These are phyloP conservation scores for Ganoderma sinense DNA, from an alignment of 1,284 basidiomycete genomes.

Conservation along the genomic window DNA sequence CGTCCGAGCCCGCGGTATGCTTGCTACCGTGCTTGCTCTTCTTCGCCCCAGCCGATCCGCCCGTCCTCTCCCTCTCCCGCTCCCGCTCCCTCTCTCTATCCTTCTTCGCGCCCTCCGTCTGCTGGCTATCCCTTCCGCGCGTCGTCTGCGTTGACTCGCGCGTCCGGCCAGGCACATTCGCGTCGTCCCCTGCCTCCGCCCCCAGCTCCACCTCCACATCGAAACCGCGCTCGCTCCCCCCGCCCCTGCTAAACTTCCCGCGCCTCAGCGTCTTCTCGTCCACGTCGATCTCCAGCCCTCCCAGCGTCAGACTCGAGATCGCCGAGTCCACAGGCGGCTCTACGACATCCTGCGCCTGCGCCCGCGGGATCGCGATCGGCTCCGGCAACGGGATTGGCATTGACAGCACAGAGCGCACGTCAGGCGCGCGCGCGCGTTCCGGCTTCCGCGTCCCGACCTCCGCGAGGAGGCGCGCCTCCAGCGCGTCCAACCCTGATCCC, in stretches of 20 bases:
- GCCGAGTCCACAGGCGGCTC: constrained; percentile 71
- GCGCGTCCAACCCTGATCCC: constrained; percentile 63
- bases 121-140: constrained; percentile 27
- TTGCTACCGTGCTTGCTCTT: constrained; percentile 32
- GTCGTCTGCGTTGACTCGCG: constrained; percentile 22
- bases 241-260: constrained; percentile 34
- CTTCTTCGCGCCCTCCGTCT: constrained; percentile 27
- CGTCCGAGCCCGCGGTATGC: constrained; percentile 27
- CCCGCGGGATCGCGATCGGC: constrained; percentile 50
- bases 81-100: too few species aligned
- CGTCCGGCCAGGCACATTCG: constrained; percentile 5
- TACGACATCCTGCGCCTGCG: constrained; percentile 31
- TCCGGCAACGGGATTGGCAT: neutral
- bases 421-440: constrained; percentile 45
- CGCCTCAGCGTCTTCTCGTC: constrained; percentile 35
- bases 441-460: constrained; percentile 73
- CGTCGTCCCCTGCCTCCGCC: neutral
- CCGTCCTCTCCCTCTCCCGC: too few species aligned
- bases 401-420: constrained; percentile 54
- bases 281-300: constrained; percentile 43
- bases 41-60: neutral
- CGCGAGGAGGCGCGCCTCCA: constrained; percentile 65
- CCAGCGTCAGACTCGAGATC: constrained; percentile 78
- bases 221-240: constrained; percentile 36
- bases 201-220: constrained; percentile 7